These are phyloP conservation scores for Phytophthora sansomeana DNA, from an alignment of 352 stramenopile genomes.

Conservation along the genomic window DNA sequence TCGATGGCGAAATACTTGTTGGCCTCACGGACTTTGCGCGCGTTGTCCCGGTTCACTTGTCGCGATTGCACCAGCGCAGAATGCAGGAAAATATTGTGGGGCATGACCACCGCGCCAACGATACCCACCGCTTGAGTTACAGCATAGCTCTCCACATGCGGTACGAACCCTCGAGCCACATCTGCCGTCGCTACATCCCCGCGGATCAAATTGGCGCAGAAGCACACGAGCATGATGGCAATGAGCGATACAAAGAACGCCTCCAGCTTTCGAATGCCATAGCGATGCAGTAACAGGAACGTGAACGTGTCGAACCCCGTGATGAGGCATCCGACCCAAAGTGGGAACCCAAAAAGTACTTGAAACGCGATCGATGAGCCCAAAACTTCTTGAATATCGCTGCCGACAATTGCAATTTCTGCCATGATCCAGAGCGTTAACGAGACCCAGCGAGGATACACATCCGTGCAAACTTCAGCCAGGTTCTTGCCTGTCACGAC, in stretches of 20 bases:
- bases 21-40: slow-evolving; percentile 77
- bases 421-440: slow-evolving; percentile 93
- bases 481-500: slow-evolving; percentile 94
- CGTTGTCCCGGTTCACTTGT: slow-evolving; percentile 63
- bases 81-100: slow-evolving; percentile 97
- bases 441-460: slow-evolving; percentile 82
- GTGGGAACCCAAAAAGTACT: slow-evolving; percentile 90
- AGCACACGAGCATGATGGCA: slow-evolving; percentile 93
- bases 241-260: slow-evolving; percentile 94
- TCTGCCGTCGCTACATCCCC: slow-evolving; percentile 72
- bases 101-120: slow-evolving; percentile 96
- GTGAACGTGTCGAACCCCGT: slow-evolving; percentile 93
- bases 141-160: slow-evolving; percentile 74
- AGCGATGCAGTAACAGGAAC: slow-evolving; percentile 93
- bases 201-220: slow-evolving; percentile 91
- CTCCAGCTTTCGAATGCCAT: slow-evolving; percentile 95
- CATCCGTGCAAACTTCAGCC: slow-evolving; percentile 84
- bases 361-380: slow-evolving; percentile 93
- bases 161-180: slow-evolving; percentile 85
- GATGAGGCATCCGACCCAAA: slow-evolving; percentile 92
- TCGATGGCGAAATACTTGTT: slow-evolving; percentile 97
- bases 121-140: slow-evolving; percentile 92
- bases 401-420: slow-evolving; percentile 93
- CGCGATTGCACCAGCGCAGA: slow-evolving; percentile 89
- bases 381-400: slow-evolving; percentile 93